Base-by-base conservation (phyloP, 345 rosid species). In the Salix purpurea region DNA sequence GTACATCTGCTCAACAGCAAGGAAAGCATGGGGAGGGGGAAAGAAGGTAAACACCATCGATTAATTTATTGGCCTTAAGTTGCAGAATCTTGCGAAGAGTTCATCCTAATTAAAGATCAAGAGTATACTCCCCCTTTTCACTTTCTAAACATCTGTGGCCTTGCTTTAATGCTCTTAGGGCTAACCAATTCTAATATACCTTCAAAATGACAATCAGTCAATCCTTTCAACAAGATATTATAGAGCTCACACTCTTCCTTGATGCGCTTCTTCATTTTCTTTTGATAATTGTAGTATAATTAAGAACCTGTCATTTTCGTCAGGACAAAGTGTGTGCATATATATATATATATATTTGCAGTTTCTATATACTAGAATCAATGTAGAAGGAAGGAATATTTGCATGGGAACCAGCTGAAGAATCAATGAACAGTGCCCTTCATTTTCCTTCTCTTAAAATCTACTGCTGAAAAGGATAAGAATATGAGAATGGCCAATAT, bases 1-100 rank as follows among this genome's bases (percentile, higher is more conserved):
- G 42, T 73, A 84, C 87, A 71, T 73, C 54, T 75, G 58, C 73
- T 32, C 58, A 54, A 64, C 56, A 65, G 75, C 24, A 62, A 75
- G 50, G 24, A 84, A 36, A 40, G 76, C 13, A 46, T 65, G 69
- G 75, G 30, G 76, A 81, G 67, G 69, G 37, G 6, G 23, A 56
- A 42, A 44, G 14, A 73, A 32, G 72, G 11, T 56, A 19, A 75
- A 62, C 56, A 75, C 68, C 62, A 76, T 78, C 28, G 2, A 28
- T 65, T 40, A n/a, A 19, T 26, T 39, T 21, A 15, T 40, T 39
- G 30, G 24, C 78, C 52, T 66, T 34, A 69, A 48, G 39, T 75
- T 66, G 61, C 15, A 56, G 75, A 74, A 77, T 61, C 83, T 74
- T 79, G 77, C 50, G 54, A 52, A 67, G 23, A 10, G 42, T 40